Percentiles rank a stretch among this genome's conserved stretches.
Conservation (phyloP, 1,139 yeast species). For the Debaryomyces robertsiae region DNA sequence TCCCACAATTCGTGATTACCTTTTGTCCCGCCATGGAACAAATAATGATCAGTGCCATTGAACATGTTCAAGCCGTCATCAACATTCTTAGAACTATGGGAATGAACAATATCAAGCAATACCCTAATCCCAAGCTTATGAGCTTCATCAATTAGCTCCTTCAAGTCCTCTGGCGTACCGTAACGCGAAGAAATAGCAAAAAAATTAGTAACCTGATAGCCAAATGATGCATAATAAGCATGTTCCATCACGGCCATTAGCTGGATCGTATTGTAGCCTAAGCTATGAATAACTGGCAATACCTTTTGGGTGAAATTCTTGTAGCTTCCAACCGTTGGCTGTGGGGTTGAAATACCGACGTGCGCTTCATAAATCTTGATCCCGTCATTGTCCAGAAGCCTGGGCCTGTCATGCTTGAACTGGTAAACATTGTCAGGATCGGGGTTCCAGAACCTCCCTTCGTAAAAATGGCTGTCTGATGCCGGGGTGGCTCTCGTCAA, state of each 20-base stretch:
- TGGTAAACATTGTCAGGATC: slow-evolving; percentile 41
- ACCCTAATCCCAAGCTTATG: slow-evolving; percentile 88
- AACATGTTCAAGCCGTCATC: slow-evolving; percentile 91
- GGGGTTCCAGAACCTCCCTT: slow-evolving; percentile 95
- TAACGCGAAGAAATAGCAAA: slow-evolving; percentile 87
- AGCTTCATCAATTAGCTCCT: slow-evolving; percentile 87
- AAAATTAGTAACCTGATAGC: slow-evolving; percentile 92
- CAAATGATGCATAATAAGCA: slow-evolving; percentile 96
- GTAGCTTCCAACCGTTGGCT: slow-evolving; percentile 81
- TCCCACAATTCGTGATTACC: slow-evolving; percentile 96
- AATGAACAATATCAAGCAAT: slow-evolving; percentile 88
- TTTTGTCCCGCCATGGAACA: slow-evolving; percentile 84
- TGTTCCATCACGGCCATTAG: slow-evolving; percentile 99
- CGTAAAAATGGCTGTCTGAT: slow-evolving; percentile 51
- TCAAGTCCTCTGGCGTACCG: slow-evolving; percentile 94
- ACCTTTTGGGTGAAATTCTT: slow-evolving; percentile 79
- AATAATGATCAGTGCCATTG: slow-evolving; percentile 95
- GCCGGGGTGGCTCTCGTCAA: slow-evolving; percentile 79
- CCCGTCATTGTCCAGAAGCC: slow-evolving; percentile 45
- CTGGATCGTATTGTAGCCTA: slow-evolving; percentile 93
- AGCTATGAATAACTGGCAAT: slow-evolving; percentile 78
- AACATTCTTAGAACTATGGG: slow-evolving; percentile 93
- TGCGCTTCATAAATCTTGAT: slow-evolving; percentile 93
- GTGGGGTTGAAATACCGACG: slow-evolving; percentile 91
- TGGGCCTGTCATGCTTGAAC: slow-evolving; percentile 68